Evolutionary conservation across 495 filamentous ascomycete genomes (phyloP), one percentile per base, ranked within the genome.

Genomic region (Thozetella sp.): DNA sequence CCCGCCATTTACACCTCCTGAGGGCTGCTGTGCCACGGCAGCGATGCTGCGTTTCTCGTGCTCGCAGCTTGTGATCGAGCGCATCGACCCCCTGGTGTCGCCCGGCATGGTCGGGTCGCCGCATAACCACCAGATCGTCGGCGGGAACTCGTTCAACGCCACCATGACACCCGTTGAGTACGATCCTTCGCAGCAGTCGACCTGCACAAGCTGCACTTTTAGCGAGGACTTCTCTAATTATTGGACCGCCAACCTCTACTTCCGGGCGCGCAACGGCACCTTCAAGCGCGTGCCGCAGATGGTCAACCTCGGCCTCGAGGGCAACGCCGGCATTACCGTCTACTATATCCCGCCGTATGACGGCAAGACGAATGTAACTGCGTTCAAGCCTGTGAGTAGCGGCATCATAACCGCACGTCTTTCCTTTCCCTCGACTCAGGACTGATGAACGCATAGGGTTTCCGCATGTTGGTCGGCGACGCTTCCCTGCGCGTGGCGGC

Each of bases 271-370:
- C 51, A 82, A 82, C 59, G 78, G 78, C 2, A 77, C 69, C 48
- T 80, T 73, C 63, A 79, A 77, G 61, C 67, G 78, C 20, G 79
- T 82, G 46, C 77, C 76, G 10, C 76, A 80, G 63, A 70, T 72
- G 62, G 74, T 75, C 43, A 81, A 81, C 56, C 64, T 72, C 10
- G 77, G 76, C 2, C 65, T 82, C 37, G 64, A 67, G 34, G 75
- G 74, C 34, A 48, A 72, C 26, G 78, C 67, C 11, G 78, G 78
- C 9, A 70, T 81, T 48, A 80, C 78, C 11, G 71, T 81, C 19
- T 81, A 81, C 60, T 81, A 81, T 62, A 80, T 80, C 67, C 76
- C 76, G 20, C 76, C 77, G 1, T 81, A 80, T 60, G 72, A 76
- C 61, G 63, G 69, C 43, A 72, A 55, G 58, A 69, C 69, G 57